Base-by-base conservation (phyloP, 2,329 filamentous ascomycete species). In the Aspergillus felis region DNA sequence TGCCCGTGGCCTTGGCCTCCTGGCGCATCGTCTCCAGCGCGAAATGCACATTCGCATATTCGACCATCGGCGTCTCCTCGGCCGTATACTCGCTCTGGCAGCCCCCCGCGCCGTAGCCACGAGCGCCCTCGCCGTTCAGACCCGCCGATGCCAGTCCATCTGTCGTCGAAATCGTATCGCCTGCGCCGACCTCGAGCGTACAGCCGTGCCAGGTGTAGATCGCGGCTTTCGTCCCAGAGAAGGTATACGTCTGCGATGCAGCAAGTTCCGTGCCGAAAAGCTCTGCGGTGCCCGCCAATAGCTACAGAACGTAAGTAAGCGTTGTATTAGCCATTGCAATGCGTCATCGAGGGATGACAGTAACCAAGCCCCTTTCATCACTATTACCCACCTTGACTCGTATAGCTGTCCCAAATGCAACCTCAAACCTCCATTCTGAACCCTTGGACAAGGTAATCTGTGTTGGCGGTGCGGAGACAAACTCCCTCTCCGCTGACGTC, bases 201-300 rank as follows among this genome's bases (percentile, higher is more conserved):
- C 92, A 97, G 66, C 94, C 93, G 69, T 93, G 87, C 88, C 91
- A 96, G 52, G 92, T 96, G 74, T 90, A 90, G 68, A 99, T 88
- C 60, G 93, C 92, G 57, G 90, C 89, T 78, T 95, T 95, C 64
- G 84, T 84, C 56, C 91, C 90, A 49, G 84, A 83, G 74, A 99
- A 93, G 32, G 82, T 87, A 78, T 97, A 97, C 9, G 84, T 82
- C 53, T 89, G 88, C 56, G 88, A 89, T 9, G 85, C 82, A 10
- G 92, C 92, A 47, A 99, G 88, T 77, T 99, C 94, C 55, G 93
- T 92, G 71, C 94, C 94, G 71, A 97, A 96, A 69, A 96, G 86
- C 75, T 99, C 94, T 51, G 93, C 94, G 1, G 88, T 91, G 60
- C 94, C 94, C 35, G 83, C 85, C 56, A 91, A 77, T 27, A 97